A percentile compares a stretch with the other conserved stretches of the same genome.
These are phyloP conservation scores for Austroboletus eburneus DNA, from an alignment of 768 basidiomycete species.

Conservation along the genomic window DNA sequence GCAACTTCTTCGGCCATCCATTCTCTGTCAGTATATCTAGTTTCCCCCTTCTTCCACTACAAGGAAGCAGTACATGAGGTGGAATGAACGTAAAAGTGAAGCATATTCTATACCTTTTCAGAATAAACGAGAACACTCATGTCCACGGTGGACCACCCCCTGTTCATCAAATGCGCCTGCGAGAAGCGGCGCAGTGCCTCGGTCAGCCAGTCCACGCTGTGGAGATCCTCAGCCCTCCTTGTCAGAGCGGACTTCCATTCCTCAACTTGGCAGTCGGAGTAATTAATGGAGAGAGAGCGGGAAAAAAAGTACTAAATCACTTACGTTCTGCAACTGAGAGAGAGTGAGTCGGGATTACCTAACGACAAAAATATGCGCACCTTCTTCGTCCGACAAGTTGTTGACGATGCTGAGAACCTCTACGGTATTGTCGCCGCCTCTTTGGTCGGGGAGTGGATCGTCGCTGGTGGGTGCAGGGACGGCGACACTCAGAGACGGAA, in stretches of 20 bases:
- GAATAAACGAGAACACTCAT: conserved; percentile 53
- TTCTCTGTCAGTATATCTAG: conserved; percentile 60
- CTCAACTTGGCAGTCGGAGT: conserved; percentile 48
- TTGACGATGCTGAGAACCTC: conserved; percentile 67
- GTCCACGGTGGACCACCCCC: conserved; percentile 56
- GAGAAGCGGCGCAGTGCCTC: conserved; percentile 72
- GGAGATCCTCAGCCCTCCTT: conserved; percentile 46
- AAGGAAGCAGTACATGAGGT: background rate
- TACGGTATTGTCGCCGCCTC: conserved; percentile 69
- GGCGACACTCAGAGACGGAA: conserved; percentile 37
- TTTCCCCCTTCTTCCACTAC: conserved; percentile 74
- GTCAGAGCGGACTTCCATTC: conserved; percentile 56
- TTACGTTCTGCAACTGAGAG: conserved; percentile 55
- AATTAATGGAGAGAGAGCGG: conserved; percentile 1
- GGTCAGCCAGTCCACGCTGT: conserved; percentile 77
- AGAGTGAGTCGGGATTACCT: conserved; percentile 19
- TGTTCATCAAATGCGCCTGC: conserved; percentile 55
- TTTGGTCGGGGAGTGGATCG: conserved; percentile 31
- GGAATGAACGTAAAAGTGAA: too few species aligned
- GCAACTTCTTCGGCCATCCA: conserved; percentile 68
- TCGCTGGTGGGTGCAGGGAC: conserved; percentile 34
- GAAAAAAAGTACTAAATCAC: conserved; percentile 18
- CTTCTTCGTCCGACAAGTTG: conserved; percentile 61
- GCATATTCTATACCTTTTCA: conserved; percentile 55
- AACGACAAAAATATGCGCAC: conserved; percentile 39